phyloP scores from a whole-genome alignment of 2,329 filamentous ascomycete species.

The Eutypella sp. region DNA sequence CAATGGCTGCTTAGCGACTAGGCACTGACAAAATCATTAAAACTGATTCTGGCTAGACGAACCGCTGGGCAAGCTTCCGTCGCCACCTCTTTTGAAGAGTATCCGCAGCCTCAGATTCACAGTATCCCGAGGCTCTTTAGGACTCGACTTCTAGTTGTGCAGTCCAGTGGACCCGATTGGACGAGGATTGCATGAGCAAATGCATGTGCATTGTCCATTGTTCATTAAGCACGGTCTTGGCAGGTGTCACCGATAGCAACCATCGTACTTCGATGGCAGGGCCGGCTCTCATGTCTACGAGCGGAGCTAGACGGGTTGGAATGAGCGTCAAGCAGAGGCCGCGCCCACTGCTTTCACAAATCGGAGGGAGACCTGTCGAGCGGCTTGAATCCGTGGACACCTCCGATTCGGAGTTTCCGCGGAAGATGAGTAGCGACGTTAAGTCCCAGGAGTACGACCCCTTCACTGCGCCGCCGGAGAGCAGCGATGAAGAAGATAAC shows the following conservation, averaged over 20 bases:
- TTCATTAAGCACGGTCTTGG: too few species aligned
- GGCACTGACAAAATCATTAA: too few species aligned
- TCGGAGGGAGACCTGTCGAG: conserved; percentile 6
- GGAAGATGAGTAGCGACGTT: conserved; percentile 7
- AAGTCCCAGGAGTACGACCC: conserved; percentile 16
- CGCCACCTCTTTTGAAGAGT: too few species aligned
- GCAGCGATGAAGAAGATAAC: conserved; percentile 19
- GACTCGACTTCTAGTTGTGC: too few species aligned
- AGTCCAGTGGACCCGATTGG: too few species aligned
- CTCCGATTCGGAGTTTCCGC: conserved; percentile 1
- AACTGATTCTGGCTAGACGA: too few species aligned
- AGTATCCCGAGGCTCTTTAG: too few species aligned
- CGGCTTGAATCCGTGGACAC: conserved; percentile 1
- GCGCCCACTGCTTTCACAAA: conserved; percentile 6
- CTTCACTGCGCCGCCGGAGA: conserved; percentile 20
- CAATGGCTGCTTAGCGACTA: too few species aligned
- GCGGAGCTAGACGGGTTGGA: conserved; percentile 7
- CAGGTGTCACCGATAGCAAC: not conserved
- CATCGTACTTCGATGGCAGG: not conserved
- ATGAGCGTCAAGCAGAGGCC: conserved; percentile 9
- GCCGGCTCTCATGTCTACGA: not conserved
- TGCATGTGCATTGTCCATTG: not conserved
- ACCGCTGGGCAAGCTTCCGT: too few species aligned
- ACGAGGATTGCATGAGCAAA: not conserved
- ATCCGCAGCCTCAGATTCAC: too few species aligned